These are phyloP conservation scores for Chaetomium sp. DNA, from an alignment of 2,329 filamentous ascomycete species.

Conservation along the genomic window DNA sequence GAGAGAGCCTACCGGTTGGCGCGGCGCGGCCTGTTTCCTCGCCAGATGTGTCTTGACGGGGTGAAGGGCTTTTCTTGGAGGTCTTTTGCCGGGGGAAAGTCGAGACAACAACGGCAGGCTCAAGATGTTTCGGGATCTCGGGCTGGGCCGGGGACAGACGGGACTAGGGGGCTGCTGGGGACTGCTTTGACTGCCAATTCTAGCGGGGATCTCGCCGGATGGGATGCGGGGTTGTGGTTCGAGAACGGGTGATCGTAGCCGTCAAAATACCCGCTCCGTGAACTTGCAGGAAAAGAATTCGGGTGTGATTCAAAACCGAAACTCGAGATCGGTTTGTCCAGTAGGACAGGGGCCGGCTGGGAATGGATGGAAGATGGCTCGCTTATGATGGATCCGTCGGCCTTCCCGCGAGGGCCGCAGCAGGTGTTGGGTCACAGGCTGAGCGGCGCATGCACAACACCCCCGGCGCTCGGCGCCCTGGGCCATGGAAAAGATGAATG, in stretches of 20 bases:
- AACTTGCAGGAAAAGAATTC: too few species aligned
- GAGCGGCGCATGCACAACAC: conserved; percentile 10
- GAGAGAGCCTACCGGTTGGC: too few species aligned
- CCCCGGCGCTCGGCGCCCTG: background rate
- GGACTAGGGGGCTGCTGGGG: background rate
- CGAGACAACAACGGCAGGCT: background rate
- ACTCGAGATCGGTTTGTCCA: too few species aligned
- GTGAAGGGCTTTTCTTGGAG: too few species aligned
- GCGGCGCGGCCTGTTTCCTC: too few species aligned
- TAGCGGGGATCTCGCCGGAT: background rate
- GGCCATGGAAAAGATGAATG: background rate
- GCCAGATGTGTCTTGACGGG: too few species aligned
- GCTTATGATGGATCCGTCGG: conserved; percentile 20
- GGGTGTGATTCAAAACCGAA: too few species aligned
- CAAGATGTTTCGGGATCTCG: conserved; percentile 1
- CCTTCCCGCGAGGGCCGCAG: conserved; percentile 2
- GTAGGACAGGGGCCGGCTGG: too few species aligned
- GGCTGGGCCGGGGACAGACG: background rate
- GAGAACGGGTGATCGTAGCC: background rate
- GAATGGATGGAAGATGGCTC: background rate
- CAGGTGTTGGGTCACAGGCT: conserved; percentile 21
- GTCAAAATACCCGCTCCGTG: too few species aligned
- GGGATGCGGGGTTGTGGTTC: background rate
- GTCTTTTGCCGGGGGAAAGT: background rate
- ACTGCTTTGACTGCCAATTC: background rate